These are phyloP conservation scores for Brettanomyces anomalus DNA, from an alignment of 805 yeast genomes.

Conservation along the genomic window DNA sequence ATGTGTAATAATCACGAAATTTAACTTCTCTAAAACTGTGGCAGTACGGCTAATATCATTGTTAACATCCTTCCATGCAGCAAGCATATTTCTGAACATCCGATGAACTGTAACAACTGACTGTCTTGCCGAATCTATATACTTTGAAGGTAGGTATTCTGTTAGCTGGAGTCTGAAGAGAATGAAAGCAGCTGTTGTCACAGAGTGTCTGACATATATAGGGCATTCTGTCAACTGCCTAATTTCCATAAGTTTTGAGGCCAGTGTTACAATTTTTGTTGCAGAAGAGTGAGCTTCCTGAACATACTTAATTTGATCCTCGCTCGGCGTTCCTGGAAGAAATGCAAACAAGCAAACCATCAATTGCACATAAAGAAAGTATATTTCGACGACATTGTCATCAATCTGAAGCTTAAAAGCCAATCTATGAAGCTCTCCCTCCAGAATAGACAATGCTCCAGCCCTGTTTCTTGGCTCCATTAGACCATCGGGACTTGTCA, in stretches of 20 bases:
- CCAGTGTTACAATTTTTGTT: constrained; percentile 71
- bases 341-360: constrained; percentile 87
- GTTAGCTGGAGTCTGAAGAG: constrained; percentile 77
- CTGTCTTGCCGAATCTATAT: constrained; percentile 83
- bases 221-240: constrained; percentile 77
- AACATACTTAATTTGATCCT: constrained; percentile 78
- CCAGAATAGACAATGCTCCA: constrained; percentile 67
- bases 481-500: constrained; percentile 79
- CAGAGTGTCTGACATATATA: constrained; percentile 78
- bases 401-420: constrained; percentile 59
- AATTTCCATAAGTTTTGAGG: constrained; percentile 60
- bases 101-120: constrained; percentile 90
- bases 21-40: constrained; percentile 78
- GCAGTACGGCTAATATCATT: constrained; percentile 91
- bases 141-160: constrained; percentile 61
- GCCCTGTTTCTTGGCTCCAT: constrained; percentile 78
- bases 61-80: constrained; percentile 86
- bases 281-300: constrained; percentile 74
- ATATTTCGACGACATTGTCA: constrained; percentile 64
- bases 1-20: constrained; percentile 77
- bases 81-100: constrained; percentile 73
- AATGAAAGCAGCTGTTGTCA: constrained; percentile 68
- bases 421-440: constrained; percentile 67
- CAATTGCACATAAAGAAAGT: constrained; percentile 66
- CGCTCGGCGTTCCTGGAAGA: constrained; percentile 80